These are phyloP conservation scores for Paraconiothyrium sp. DNA, from an alignment of 2,329 filamentous ascomycete species.

Conservation along the genomic window DNA sequence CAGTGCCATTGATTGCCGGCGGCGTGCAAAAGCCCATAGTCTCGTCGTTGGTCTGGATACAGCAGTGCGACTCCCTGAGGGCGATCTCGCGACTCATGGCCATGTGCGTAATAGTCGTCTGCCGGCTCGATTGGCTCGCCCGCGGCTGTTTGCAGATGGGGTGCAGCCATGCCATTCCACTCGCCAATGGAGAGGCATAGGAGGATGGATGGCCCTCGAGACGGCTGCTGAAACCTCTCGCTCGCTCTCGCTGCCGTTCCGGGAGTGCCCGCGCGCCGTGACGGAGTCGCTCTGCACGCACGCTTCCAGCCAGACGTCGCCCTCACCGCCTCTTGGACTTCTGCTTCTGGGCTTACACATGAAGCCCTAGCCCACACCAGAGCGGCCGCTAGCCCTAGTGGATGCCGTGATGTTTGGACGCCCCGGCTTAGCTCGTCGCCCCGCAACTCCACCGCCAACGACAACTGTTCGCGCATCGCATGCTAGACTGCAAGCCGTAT, in stretches of 20 bases:
- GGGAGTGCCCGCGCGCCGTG: conserved; percentile 31
- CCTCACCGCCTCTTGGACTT: conserved; percentile 30
- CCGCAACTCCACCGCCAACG: conserved; percentile 24
- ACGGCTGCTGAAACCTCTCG: conserved; percentile 26
- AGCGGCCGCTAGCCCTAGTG: conserved; percentile 15
- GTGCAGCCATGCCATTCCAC: conserved; percentile 22
- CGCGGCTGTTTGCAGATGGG: conserved; percentile 27
- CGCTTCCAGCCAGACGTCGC: conserved; percentile 9
- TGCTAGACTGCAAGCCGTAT: conserved; percentile 23
- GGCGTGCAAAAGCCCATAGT: conserved; percentile 2
- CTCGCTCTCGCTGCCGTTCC: conserved; percentile 26
- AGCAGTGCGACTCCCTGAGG: conserved; percentile 18
- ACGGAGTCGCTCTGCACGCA: not conserved
- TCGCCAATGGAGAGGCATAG: conserved; percentile 22
- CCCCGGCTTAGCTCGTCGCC: conserved; percentile 15
- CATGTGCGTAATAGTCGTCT: conserved; percentile 25
- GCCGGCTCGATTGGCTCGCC: conserved; percentile 20
- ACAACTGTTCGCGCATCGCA: conserved; percentile 24
- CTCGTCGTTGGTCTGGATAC: not conserved
- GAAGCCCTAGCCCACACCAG: not conserved
- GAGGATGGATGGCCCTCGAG: conserved; percentile 22
- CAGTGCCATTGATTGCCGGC: conserved; percentile 2
- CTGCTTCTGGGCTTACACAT: not conserved
- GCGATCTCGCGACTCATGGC: conserved; percentile 14
- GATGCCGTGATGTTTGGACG: conserved; percentile 14